Percentiles rank a stretch among this genome's conserved stretches.
These are phyloP conservation scores for Trichoderma cornu-damae DNA, from an alignment of 2,329 filamentous ascomycete genomes.

Conservation along the genomic window DNA sequence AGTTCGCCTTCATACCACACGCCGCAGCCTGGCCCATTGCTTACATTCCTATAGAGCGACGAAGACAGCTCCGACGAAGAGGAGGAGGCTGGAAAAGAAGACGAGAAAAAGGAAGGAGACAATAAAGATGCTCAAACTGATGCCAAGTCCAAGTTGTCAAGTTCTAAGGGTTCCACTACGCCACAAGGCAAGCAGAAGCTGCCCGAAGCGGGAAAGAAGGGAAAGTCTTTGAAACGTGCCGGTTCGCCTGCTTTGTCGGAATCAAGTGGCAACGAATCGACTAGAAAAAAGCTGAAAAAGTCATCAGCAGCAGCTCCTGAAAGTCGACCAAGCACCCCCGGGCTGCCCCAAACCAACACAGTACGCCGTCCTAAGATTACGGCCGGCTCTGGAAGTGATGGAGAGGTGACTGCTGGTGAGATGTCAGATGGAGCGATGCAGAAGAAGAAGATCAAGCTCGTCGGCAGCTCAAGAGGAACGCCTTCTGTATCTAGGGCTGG, in stretches of 20 bases:
- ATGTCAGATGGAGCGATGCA: conserved; percentile 52
- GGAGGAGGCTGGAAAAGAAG: conserved; percentile 34
- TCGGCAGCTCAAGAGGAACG: conserved; percentile 44
- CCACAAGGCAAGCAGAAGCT: conserved; percentile 45
- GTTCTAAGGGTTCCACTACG: conserved; percentile 62
- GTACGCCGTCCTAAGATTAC: conserved; percentile 41
- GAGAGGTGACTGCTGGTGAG: conserved; percentile 64
- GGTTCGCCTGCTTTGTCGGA: conserved; percentile 86
- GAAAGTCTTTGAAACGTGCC: conserved; percentile 69
- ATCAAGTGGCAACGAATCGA: conserved; percentile 84
- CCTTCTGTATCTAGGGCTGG: conserved; percentile 57
- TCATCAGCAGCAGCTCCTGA: conserved; percentile 45
- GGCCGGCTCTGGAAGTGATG: conserved; percentile 63
- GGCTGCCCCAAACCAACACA: conserved; percentile 37
- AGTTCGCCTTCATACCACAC: conserved; percentile 1
- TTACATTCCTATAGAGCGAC: conserved; percentile 40
- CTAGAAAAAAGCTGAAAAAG: conserved; percentile 72
- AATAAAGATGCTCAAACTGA: conserved; percentile 53
- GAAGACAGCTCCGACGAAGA: conserved; percentile 39
- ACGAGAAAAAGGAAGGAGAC: conserved; percentile 50
- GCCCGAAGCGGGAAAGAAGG: conserved; percentile 42
- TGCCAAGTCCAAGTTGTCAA: conserved; percentile 49
- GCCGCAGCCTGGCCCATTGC: not conserved
- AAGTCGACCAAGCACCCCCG: conserved; percentile 53
- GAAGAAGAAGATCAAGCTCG: conserved; percentile 55